A percentile compares a stretch with the other conserved stretches of the same genome.
These are phyloP conservation scores for Fraxinus baroniana DNA, from an alignment of 305 asterid genomes.

Conservation along the genomic window DNA sequence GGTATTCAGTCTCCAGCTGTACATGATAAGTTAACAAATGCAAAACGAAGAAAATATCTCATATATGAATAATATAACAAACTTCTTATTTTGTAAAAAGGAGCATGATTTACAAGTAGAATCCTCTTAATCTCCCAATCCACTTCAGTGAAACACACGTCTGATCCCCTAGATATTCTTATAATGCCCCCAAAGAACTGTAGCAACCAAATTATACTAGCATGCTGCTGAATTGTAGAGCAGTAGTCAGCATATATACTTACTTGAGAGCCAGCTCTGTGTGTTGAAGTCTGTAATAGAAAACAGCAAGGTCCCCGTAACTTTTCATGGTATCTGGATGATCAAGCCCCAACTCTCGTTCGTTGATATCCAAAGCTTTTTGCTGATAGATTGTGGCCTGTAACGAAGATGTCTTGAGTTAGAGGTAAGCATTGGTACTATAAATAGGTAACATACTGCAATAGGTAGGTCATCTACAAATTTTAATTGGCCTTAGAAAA, in stretches of 20 bases:
- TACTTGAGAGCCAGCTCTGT: constrained; percentile 99
- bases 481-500: constrained; percentile 16
- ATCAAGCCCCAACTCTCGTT: constrained; percentile 94
- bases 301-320: constrained; percentile 99
- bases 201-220: constrained; percentile 9
- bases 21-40: neutral
- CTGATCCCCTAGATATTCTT: neutral
- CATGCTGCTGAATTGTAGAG: constrained; percentile 21
- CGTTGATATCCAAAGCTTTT: constrained; percentile 97
- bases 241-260: constrained; percentile 25
- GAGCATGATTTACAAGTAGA: neutral
- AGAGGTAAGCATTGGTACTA: constrained; percentile 21
- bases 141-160: constrained; percentile 2
- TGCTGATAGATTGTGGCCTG: constrained; percentile 99
- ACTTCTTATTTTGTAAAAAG: neutral
- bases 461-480: constrained; percentile 21
- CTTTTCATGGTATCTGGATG: constrained; percentile 99
- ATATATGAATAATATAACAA: neutral
- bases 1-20: neutral
- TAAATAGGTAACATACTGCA: constrained; percentile 13
- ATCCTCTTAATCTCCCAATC: constrained; percentile 9
- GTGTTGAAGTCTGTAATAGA: constrained; percentile 97
- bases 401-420: constrained; percentile 17
- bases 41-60: neutral
- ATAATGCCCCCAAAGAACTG: neutral